Percentiles rank a stretch among this genome's conserved stretches.
Conservation (phyloP, 2,329 filamentous ascomycete species). For the Hypoxylon sp. region DNA sequence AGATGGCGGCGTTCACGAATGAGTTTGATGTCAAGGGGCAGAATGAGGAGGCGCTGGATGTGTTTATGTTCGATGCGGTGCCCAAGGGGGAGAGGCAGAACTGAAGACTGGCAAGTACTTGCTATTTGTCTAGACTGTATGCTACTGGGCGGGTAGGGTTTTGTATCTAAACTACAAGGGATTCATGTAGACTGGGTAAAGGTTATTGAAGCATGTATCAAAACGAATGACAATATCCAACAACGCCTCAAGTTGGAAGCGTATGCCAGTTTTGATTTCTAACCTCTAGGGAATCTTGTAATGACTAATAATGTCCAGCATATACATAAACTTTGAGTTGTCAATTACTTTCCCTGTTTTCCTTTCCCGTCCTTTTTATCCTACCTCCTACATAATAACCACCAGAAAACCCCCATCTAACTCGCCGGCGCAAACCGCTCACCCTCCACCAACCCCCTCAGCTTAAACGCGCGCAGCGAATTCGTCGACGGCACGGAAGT, state of each 20-base stretch:
- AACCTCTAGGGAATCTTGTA: too few species aligned
- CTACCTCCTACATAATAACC: not conserved
- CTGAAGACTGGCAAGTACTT: too few species aligned
- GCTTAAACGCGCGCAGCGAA: conserved; percentile 46
- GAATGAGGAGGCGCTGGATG: conserved; percentile 43
- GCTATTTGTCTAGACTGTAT: too few species aligned
- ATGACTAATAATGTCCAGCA: conserved; percentile 23
- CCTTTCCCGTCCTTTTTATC: not conserved
- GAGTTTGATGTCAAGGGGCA: conserved; percentile 48
- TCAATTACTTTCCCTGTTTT: too few species aligned
- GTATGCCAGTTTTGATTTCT: too few species aligned
- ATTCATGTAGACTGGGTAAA: too few species aligned
- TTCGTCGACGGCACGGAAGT: conserved; percentile 43
- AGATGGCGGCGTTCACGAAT: conserved; percentile 49
- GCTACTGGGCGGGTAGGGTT: too few species aligned
- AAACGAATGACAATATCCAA: too few species aligned
- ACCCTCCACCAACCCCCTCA: conserved; percentile 37
- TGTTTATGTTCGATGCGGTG: conserved; percentile 22
- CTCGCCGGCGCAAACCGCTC: conserved; percentile 44
- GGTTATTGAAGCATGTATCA: too few species aligned
- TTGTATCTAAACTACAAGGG: too few species aligned
- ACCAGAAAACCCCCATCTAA: conserved; percentile 3
- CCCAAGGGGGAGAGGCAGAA: not conserved
- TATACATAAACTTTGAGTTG: conserved; percentile 5
- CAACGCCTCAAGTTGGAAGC: not conserved